Base-by-base conservation (phyloP, 2,329 filamentous ascomycete genomes). In the Lachnellula willkommii region DNA sequence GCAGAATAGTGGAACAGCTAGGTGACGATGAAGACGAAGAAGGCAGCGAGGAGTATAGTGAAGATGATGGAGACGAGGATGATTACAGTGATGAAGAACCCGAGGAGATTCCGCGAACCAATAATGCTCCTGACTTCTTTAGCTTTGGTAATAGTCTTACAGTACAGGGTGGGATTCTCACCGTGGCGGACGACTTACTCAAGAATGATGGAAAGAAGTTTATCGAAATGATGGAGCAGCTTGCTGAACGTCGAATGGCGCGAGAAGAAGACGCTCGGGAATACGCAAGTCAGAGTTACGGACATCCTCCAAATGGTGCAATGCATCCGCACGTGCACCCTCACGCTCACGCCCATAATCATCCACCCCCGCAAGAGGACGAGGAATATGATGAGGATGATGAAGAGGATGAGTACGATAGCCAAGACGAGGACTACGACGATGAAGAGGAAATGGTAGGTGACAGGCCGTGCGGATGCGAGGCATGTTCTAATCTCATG, bases 151-250 rank as follows among this genome's bases (percentile, higher is more conserved):
- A 95, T 71, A 96, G 92, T 77, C 80, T 99, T 63, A 95, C 93
- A 68, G 94, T 97, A 66, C 94, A 97, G 75, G 83, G 94, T 78
- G 95, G 94, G 71, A 96, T 99, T 74, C 85, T 99, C 71, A 99
- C 94, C 64, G 94, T 99, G 69, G 94, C 94, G 72, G 94, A 99
- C 78, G 94, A 99, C 75, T 80, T 99, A 63, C 82, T 99, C 61
- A 97, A 97, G 74, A 99, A 99, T 74, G 94, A 99, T 73, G 94
- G 94, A 68, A 96, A 95, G 74, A 95, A 96, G 70, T 99, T 99
- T 76, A 99, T 99, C 74, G 94, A 99, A 72, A 99, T 99, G 94
- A 99, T 99, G 94, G 94, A 99, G 73, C 93, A 97, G 75, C 82
- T 99, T 66, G 94, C 94, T 39, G 94, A 99, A 75, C 89, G 93